A percentile compares a stretch with the other conserved stretches of the same genome.
Conservation (phyloP, 768 basidiomycete genomes). For the Lepiota brunneoincarnata region DNA sequence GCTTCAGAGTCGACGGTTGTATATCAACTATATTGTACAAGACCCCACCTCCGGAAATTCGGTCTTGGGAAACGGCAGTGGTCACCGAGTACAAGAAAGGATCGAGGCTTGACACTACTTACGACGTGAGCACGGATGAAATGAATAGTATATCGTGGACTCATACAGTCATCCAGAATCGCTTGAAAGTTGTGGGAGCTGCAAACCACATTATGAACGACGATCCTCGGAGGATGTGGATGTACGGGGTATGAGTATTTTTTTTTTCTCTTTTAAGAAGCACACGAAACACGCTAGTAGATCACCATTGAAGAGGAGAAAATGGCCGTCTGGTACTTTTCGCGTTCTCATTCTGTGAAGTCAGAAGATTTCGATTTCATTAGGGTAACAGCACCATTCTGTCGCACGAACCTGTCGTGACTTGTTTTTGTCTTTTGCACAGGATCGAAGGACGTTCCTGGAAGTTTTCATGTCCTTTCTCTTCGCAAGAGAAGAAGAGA, state of each 20-base stretch:
- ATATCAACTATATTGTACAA: too few relatives aligned
- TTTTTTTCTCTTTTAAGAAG: background rate
- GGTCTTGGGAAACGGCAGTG: too few relatives aligned
- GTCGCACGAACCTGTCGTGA: background rate
- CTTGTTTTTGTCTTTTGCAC: background rate
- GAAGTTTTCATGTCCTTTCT: constrained; percentile 6
- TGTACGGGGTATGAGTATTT: constrained; percentile 20
- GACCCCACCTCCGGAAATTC: too few relatives aligned
- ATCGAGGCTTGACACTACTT: too few relatives aligned
- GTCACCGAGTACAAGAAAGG: too few relatives aligned
- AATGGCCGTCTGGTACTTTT: constrained; percentile 12
- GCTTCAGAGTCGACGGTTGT: too few relatives aligned
- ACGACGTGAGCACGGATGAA: too few relatives aligned
- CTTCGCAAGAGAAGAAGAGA: too few relatives aligned
- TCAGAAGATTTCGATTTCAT: constrained; percentile 4
- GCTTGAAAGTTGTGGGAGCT: constrained; percentile 1
- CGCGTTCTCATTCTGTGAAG: constrained; percentile 11
- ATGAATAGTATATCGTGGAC: too few relatives aligned
- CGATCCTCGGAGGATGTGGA: constrained; percentile 21
- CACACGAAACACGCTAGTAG: background rate
- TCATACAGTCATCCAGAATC: constrained; percentile 2
- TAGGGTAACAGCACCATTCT: constrained; percentile 3
- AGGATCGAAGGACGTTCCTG: constrained; percentile 1
- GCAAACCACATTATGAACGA: constrained; percentile 22
- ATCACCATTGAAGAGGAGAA: constrained; percentile 10